Evolutionary conservation across 2,329 filamentous ascomycete species (phyloP).

Genomic region (Fusarium sp.): DNA sequence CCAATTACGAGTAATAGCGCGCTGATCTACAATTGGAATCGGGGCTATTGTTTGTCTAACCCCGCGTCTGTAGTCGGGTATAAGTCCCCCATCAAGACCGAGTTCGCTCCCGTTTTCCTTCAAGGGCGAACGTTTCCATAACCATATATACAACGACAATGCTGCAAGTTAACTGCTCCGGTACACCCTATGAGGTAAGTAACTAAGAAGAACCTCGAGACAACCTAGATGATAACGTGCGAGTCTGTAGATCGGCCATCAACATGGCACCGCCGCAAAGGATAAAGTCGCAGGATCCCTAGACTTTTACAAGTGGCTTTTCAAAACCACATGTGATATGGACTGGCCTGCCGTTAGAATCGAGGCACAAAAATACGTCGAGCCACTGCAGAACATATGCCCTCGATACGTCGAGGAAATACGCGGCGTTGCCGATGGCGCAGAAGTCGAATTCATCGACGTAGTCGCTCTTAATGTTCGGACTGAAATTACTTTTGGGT

Average conservation of each 20-base stretch:
- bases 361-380: slow-evolving; percentile 30
- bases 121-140: too few relatives aligned
- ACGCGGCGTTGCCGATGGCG: slow-evolving; percentile 65
- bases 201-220: fast-evolving
- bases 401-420: slow-evolving; percentile 53
- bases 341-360: slow-evolving; percentile 24
- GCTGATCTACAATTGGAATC: background rate
- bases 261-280: slow-evolving; percentile 29
- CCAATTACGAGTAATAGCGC: background rate
- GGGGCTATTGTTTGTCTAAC: background rate
- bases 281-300: slow-evolving; percentile 29
- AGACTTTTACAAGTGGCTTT: slow-evolving; percentile 28
- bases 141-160: background rate
- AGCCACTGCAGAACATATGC: slow-evolving; percentile 13
- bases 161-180: slow-evolving; percentile 27
- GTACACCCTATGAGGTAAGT: slow-evolving; percentile 28
- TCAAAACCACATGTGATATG: slow-evolving; percentile 32
- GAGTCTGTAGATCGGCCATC: slow-evolving; percentile 22
- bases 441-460: slow-evolving; percentile 58
- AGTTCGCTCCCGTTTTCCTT: background rate
- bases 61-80: background rate
- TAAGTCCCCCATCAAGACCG: background rate
- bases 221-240: fast-evolving
- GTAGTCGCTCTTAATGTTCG: slow-evolving; percentile 67
- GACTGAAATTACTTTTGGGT: slow-evolving; percentile 57